Evolutionary conservation across 2,329 filamentous ascomycete species (phyloP).

Genomic region (Dothideomycetidae sp.): DNA sequence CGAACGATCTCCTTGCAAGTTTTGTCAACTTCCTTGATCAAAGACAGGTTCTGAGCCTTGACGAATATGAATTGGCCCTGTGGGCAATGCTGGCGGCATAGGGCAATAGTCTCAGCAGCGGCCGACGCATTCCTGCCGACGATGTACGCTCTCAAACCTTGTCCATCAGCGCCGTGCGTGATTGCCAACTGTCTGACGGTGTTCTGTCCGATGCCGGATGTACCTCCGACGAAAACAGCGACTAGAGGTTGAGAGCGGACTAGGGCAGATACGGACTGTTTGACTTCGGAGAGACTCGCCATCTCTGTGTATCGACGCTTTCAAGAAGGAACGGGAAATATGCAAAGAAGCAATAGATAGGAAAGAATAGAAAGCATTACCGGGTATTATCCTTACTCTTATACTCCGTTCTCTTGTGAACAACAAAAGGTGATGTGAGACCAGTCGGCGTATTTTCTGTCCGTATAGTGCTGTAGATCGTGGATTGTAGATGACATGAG

Average conservation of each 20-base stretch:
- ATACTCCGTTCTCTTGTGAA: too few relatives aligned
- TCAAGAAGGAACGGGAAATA: too few relatives aligned
- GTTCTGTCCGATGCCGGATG: slow-evolving; percentile 15
- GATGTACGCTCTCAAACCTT: slow-evolving; percentile 13
- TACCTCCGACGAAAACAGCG: slow-evolving; percentile 15
- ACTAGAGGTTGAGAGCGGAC: slow-evolving; percentile 9
- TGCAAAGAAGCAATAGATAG: too few relatives aligned
- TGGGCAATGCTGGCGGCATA: slow-evolving; percentile 15
- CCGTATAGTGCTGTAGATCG: too few relatives aligned
- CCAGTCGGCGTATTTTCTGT: too few relatives aligned
- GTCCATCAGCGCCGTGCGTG: slow-evolving; percentile 9
- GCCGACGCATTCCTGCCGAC: slow-evolving; percentile 13
- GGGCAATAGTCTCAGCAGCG: slow-evolving; percentile 10
- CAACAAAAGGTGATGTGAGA: too few relatives aligned
- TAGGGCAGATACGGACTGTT: neutral
- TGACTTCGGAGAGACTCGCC: neutral
- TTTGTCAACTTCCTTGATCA: slow-evolving; percentile 23
- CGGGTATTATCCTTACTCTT: too few relatives aligned
- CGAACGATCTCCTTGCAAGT: slow-evolving; percentile 20
- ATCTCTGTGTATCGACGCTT: too few relatives aligned
- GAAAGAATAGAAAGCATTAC: too few relatives aligned
- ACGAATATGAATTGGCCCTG: slow-evolving; percentile 18
- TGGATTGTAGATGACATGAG: too few relatives aligned
- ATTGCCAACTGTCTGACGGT: slow-evolving; percentile 12
- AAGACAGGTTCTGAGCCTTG: slow-evolving; percentile 22